Conservation (phyloP, 371 early-diverging fungal genomes). For the Mucor racemosus region DNA sequence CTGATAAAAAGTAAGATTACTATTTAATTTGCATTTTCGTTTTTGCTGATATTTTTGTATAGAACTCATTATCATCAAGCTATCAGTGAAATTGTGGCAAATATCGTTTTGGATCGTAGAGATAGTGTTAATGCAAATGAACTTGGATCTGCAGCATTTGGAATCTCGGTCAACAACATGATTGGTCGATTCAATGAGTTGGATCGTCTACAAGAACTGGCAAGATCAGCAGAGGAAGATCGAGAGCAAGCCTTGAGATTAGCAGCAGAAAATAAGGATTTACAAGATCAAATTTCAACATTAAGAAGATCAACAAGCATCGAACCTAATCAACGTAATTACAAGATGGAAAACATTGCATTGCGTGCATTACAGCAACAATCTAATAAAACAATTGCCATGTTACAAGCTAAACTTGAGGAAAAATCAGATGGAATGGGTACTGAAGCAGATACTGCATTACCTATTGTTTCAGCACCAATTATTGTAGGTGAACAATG, state of each 20-base stretch:
- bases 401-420: constrained; percentile 41
- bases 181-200: constrained; percentile 78
- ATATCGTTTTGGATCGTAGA: constrained; percentile 82
- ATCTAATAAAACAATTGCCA: constrained; percentile 44
- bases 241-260: constrained; percentile 45
- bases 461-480: constrained; percentile 13
- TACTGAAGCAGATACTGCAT: constrained; percentile 8
- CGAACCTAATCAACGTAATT: constrained; percentile 20
- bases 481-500: constrained; percentile 45
- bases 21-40: constrained; percentile 4
- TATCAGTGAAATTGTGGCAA: constrained; percentile 77
- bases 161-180: constrained; percentile 54
- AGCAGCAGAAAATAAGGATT: constrained; percentile 47
- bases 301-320: constrained; percentile 9
- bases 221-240: constrained; percentile 38
- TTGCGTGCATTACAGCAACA: constrained; percentile 44
- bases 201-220: constrained; percentile 69
- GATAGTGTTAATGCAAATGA: constrained; percentile 53
- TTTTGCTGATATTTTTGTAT: neutral
- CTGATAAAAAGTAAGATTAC: constrained; percentile 42
- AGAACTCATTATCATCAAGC: constrained; percentile 78
- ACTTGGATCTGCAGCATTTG: constrained; percentile 36
- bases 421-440: constrained; percentile 24
- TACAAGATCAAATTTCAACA: constrained; percentile 31
- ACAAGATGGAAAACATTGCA: constrained; percentile 45